These are phyloP conservation scores for Fusarium falciforme DNA, from an alignment of 2,329 filamentous ascomycete species.

Conservation along the genomic window DNA sequence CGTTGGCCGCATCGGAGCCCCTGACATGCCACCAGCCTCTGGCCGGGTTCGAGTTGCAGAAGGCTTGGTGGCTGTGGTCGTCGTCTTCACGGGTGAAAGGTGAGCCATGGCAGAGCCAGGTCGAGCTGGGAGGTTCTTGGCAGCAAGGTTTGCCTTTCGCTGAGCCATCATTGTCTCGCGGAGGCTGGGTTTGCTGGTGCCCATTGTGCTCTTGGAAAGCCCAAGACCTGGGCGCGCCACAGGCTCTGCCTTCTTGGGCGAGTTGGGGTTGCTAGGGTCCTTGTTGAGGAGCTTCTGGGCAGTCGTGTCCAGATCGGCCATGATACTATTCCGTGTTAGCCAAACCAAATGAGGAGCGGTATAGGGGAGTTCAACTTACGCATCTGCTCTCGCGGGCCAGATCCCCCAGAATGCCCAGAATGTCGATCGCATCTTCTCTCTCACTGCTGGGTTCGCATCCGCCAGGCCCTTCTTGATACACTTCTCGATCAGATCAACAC, in stretches of 20 bases:
- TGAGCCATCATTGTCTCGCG: conserved; percentile 88
- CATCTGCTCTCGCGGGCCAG: conserved; percentile 82
- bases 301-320: conserved; percentile 80
- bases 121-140: conserved; percentile 63
- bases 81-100: conserved; percentile 63
- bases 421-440: conserved; percentile 84
- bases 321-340: conserved; percentile 68
- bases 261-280: conserved; percentile 84
- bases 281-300: conserved; percentile 85
- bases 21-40: conserved; percentile 69
- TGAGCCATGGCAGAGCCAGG: conserved; percentile 74
- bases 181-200: conserved; percentile 72
- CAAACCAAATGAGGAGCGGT: background rate
- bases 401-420: conserved; percentile 86
- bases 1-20: conserved; percentile 71
- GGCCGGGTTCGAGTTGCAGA: conserved; percentile 54
- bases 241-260: conserved; percentile 63
- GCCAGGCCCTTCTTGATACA: conserved; percentile 88
- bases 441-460: conserved; percentile 90
- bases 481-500: conserved; percentile 86
- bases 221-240: conserved; percentile 67
- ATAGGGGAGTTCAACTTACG: conserved; percentile 59
- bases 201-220: conserved; percentile 72
- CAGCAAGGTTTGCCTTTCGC: conserved; percentile 70
- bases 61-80: conserved; percentile 46